Conservation (phyloP, 352 stramenopile genomes). For the Globisporangium spinosum region DNA sequence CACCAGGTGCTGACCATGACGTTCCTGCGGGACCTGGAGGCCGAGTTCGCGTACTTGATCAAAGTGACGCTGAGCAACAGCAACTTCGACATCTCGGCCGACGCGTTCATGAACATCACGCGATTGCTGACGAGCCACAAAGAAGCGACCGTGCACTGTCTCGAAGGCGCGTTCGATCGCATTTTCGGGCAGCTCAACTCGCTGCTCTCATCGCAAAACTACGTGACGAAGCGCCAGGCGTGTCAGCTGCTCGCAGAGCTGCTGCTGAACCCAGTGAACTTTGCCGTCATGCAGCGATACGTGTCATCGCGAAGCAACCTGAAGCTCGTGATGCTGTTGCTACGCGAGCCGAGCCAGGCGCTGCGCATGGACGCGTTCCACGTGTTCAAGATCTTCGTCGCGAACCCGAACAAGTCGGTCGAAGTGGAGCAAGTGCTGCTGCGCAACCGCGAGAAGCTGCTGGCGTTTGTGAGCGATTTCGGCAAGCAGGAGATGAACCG, state of each 20-base stretch:
- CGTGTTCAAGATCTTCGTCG: slow-evolving; percentile 89
- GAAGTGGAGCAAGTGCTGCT: slow-evolving; percentile 72
- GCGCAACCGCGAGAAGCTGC: slow-evolving; percentile 72
- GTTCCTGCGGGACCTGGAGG: slow-evolving; percentile 58
- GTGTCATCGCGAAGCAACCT: slow-evolving; percentile 66
- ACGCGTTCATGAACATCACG: slow-evolving; percentile 78
- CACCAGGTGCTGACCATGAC: slow-evolving; percentile 51
- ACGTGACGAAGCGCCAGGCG: slow-evolving; percentile 69
- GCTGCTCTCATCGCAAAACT: slow-evolving; percentile 60
- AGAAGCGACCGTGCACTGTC: slow-evolving; percentile 38
- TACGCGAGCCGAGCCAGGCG: slow-evolving; percentile 71
- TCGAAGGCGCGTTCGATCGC: slow-evolving; percentile 60
- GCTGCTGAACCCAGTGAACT: slow-evolving; percentile 72
- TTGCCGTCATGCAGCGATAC: slow-evolving; percentile 77
- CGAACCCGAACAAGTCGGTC: slow-evolving; percentile 75
- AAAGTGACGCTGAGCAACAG: slow-evolving; percentile 69
- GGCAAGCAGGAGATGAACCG: slow-evolving; percentile 66
- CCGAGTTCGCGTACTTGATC: slow-evolving; percentile 64
- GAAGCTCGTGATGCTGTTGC: slow-evolving; percentile 67
- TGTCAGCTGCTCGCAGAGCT: slow-evolving; percentile 71
- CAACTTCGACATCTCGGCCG: slow-evolving; percentile 84
- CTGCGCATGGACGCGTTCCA: slow-evolving; percentile 83
- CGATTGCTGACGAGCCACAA: slow-evolving; percentile 68
- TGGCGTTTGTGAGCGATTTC: slow-evolving; percentile 75
- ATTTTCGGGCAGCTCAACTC: slow-evolving; percentile 67